phyloP scores from a whole-genome alignment of 805 yeast species.

The Candida ipomoeae region DNA sequence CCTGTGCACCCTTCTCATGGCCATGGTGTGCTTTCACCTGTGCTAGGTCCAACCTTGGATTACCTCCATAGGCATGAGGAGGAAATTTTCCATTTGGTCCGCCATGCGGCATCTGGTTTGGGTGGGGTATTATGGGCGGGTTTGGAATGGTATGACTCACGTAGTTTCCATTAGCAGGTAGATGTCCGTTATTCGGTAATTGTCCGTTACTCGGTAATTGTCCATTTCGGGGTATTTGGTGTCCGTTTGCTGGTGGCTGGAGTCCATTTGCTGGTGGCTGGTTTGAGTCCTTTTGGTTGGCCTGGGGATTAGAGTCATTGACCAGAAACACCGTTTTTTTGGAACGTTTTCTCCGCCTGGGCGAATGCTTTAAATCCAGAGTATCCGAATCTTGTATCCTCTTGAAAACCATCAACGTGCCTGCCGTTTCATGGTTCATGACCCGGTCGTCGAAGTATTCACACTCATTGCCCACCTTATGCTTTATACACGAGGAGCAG shows the following conservation, averaged over 20 bases:
- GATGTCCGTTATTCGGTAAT: too few relatives aligned
- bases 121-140: background rate
- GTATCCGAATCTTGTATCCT: background rate
- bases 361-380: too few relatives aligned
- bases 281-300: background rate
- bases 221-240: too few relatives aligned
- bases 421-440: constrained; percentile 3
- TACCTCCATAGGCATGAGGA: background rate
- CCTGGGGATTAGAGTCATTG: background rate
- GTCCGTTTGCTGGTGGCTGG: too few relatives aligned
- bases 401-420: constrained; percentile 5
- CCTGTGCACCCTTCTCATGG: background rate
- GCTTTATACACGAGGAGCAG: constrained; percentile 29
- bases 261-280: background rate
- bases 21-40: background rate
- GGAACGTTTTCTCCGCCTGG: background rate
- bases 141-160: background rate
- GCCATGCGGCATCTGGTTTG: background rate
- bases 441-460: constrained; percentile 21
- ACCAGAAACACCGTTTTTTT: background rate
- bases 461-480: constrained; percentile 23
- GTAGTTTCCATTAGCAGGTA: background rate
- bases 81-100: background rate
- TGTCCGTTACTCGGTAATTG: too few relatives aligned
- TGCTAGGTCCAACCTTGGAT: background rate